Conservation (phyloP, 352 stramenopile genomes). For the Phytophthora constricta region DNA sequence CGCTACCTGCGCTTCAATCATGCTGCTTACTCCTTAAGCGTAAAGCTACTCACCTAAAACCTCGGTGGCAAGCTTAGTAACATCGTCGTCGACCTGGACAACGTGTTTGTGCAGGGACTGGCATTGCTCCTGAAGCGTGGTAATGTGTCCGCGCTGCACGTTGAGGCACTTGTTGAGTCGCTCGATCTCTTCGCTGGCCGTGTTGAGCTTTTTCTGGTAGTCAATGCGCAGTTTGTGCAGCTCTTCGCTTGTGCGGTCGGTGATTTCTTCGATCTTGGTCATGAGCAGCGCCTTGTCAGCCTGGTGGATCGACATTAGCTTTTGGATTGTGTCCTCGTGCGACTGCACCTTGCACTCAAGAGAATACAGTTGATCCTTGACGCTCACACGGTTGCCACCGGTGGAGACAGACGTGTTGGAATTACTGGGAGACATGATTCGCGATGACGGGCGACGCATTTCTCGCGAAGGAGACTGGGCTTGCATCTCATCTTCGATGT, state of each 20-base stretch:
- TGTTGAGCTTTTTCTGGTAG: constrained; percentile 87
- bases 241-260: constrained; percentile 78
- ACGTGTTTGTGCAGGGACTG: constrained; percentile 87
- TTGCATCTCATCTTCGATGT: constrained; percentile 76
- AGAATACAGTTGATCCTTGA: constrained; percentile 83
- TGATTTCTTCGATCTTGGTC: constrained; percentile 85
- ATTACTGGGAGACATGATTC: constrained; percentile 64
- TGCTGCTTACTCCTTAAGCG: neutral
- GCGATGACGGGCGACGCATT: constrained; percentile 66
- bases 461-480: constrained; percentile 57
- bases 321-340: constrained; percentile 85
- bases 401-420: constrained; percentile 42
- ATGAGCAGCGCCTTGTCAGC: constrained; percentile 78
- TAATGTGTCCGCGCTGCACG: constrained; percentile 84
- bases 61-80: constrained; percentile 84
- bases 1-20: neutral
- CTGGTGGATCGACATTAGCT: constrained; percentile 85
- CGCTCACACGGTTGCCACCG: constrained; percentile 52
- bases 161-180: constrained; percentile 86
- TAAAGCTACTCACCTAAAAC: constrained; percentile 69
- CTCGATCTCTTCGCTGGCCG: constrained; percentile 82
- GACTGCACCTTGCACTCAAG: constrained; percentile 83
- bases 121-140: constrained; percentile 84
- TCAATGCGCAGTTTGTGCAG: constrained; percentile 78
- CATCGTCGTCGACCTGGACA: constrained; percentile 85